Conservation (phyloP, 2,329 filamentous ascomycete genomes). For the Nemania serpens region DNA sequence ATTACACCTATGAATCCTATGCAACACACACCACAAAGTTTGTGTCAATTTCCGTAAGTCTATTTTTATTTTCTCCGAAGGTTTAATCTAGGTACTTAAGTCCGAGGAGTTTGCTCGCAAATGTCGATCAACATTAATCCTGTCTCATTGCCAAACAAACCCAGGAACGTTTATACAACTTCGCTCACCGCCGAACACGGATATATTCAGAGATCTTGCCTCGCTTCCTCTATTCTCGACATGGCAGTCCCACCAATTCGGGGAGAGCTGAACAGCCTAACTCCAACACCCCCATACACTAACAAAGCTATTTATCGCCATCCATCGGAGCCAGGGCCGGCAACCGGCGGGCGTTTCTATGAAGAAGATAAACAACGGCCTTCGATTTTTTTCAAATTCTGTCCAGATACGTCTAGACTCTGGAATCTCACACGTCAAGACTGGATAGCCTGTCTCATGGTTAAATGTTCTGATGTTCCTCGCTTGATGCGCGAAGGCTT, state of each 20-base stretch:
- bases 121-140: neutral
- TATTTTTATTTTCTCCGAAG: neutral
- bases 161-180: neutral
- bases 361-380: neutral
- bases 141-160: neutral
- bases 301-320: neutral
- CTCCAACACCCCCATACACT: neutral
- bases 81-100: neutral
- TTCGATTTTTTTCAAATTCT: constrained; percentile 5
- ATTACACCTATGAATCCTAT: no score
- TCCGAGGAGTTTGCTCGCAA: neutral
- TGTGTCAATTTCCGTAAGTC: no score
- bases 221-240: neutral
- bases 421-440: neutral
- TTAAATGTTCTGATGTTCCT: constrained; percentile 18
- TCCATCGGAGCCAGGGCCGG: constrained; percentile 8
- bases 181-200: neutral
- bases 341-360: constrained; percentile 12
- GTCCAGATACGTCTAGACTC: neutral
- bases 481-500: constrained; percentile 21
- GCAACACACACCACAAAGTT: no score
- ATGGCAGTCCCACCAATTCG: neutral
- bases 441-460: neutral
- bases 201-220: neutral
- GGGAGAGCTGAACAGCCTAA: neutral